Evolutionary conservation across 306 rosid species (phyloP).

Genomic region (Ochetophila trinervis): DNA sequence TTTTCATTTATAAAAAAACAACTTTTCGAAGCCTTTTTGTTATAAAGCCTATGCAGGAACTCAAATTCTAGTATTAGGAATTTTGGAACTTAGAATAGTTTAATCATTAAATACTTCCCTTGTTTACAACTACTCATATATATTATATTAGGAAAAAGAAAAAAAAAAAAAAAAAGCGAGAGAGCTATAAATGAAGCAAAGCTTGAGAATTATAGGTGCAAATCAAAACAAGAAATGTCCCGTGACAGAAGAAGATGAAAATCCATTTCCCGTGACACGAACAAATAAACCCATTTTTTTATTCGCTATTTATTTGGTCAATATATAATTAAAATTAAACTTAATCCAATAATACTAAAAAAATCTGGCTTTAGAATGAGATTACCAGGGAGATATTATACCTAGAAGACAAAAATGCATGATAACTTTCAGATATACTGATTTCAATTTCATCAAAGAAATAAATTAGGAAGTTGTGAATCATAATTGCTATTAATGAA

Average conservation of each 20-base stretch:
- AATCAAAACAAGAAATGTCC: neutral
- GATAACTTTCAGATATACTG: conserved; percentile 10
- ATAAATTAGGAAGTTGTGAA: conserved; percentile 37
- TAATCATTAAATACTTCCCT: no score
- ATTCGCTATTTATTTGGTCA: neutral
- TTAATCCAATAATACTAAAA: neutral
- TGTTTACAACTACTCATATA: no score
- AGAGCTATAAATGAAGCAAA: no score
- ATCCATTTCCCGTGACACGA: conserved; percentile 40
- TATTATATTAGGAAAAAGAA: no score
- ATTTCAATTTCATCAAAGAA: conserved; percentile 28
- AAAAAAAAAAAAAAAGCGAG: no score
- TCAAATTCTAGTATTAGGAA: no score
- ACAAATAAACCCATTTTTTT: conserved; percentile 1
- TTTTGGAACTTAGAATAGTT: no score
- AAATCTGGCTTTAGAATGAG: neutral
- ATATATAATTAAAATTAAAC: neutral
- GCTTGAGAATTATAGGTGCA: no score
- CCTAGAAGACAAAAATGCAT: conserved; percentile 12
- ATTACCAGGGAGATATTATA: neutral
- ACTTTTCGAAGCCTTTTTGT: neutral
- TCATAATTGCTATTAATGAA: conserved; percentile 41
- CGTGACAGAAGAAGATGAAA: conserved; percentile 8
- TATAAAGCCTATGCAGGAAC: no score
- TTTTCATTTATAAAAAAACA: neutral